phyloP scores from a whole-genome alignment of 1,284 basidiomycete genomes.

The Fomitopsis betulina region DNA sequence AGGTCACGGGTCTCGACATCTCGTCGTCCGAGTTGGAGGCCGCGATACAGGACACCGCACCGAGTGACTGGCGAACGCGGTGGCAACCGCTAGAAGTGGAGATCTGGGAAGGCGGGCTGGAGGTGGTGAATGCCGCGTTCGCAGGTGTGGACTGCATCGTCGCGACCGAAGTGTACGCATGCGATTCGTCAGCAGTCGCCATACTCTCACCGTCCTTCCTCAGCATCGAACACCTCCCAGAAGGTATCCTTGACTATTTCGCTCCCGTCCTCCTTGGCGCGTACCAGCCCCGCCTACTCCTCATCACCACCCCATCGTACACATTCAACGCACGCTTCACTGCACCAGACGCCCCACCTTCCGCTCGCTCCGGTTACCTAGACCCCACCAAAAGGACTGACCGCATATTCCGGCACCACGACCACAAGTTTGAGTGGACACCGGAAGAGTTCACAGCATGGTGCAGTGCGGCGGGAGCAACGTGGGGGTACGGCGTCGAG shows the following conservation, averaged over 20 bases:
- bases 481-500: constrained; percentile 74
- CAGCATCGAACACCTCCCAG: constrained; percentile 86
- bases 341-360: constrained; percentile 44
- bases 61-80: constrained; percentile 33
- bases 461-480: constrained; percentile 57
- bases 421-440: constrained; percentile 96
- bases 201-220: background rate
- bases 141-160: constrained; percentile 79
- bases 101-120: constrained; percentile 82
- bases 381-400: constrained; percentile 78
- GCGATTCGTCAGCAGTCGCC: background rate
- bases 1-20: constrained; percentile 69
- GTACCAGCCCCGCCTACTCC: constrained; percentile 75
- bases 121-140: constrained; percentile 72
- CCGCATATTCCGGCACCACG: constrained; percentile 72
- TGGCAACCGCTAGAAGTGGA: constrained; percentile 76
- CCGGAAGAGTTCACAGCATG: constrained; percentile 72
- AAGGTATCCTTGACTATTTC: constrained; percentile 68
- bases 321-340: constrained; percentile 87
- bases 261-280: constrained; percentile 78
- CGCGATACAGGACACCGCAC: constrained; percentile 43
- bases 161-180: constrained; percentile 76
- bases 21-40: constrained; percentile 44
- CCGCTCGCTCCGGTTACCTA: constrained; percentile 50
- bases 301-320: constrained; percentile 90